Conservation (phyloP, 1,284 basidiomycete species). For the Laetiporus sulphureus region DNA sequence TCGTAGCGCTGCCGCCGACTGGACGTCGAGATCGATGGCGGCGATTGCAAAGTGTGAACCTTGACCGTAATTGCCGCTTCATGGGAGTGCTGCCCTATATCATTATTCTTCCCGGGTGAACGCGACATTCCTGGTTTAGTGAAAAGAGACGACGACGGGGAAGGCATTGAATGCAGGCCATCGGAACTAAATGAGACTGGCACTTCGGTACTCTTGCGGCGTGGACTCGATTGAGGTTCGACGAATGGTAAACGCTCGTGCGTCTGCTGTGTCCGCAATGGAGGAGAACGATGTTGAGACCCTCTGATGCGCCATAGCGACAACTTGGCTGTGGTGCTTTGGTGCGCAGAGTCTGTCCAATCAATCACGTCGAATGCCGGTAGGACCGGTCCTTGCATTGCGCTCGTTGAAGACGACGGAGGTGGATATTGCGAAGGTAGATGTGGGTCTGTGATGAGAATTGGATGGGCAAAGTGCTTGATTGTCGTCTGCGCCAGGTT, state of each 20-base stretch:
- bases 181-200: slow-evolving; percentile 6
- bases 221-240: slow-evolving; percentile 8
- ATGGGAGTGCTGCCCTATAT: slow-evolving; percentile 3
- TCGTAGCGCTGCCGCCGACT: slow-evolving; percentile 7
- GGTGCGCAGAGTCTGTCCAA: slow-evolving; percentile 47
- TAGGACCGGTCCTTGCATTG: too few species aligned
- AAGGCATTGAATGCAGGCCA: slow-evolving; percentile 7
- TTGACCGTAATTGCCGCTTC: slow-evolving; percentile 17
- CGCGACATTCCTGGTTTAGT: slow-evolving; percentile 10
- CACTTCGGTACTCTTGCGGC: slow-evolving; percentile 1
- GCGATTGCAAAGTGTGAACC: slow-evolving; percentile 9
- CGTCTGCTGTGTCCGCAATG: too few species aligned
- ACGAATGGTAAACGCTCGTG: background rate
- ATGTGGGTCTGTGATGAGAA: slow-evolving; percentile 58
- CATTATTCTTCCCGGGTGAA: slow-evolving; percentile 9
- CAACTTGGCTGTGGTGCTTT: slow-evolving; percentile 41
- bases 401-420: slow-evolving; percentile 36
- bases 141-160: too few species aligned
- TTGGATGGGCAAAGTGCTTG: slow-evolving; percentile 39
- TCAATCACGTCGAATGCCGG: slow-evolving; percentile 54
- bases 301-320: slow-evolving; percentile 53
- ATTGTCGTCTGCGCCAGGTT: slow-evolving; percentile 1
- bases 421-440: slow-evolving; percentile 45
- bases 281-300: slow-evolving; percentile 10
- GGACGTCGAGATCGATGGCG: background rate